Base-by-base conservation (phyloP, 176 grass and related monocot genomes). In the Aegilops sharonensis region DNA sequence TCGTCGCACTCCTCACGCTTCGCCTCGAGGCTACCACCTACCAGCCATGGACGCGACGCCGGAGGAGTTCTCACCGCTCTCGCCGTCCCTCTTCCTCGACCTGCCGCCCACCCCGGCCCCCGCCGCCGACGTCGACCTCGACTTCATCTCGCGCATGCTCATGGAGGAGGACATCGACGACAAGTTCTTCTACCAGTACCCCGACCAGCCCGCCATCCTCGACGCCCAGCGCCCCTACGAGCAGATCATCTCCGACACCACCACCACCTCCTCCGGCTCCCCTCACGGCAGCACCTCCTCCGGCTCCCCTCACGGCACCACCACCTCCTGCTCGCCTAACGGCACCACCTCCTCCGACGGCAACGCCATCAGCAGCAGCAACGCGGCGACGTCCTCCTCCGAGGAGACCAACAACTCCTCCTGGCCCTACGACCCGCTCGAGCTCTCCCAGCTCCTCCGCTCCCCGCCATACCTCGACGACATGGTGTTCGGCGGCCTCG, bases 371-470 rank as follows among this genome's bases (percentile, higher is more conserved):
- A 50, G 47, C 47, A 50, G 47, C 13, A 50, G 12, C 13, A 50
- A 50, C 50, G 50, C 50, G 15, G 50, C 50, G 2, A 54, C 50
- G 15, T 54, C 50, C 5, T 54, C 50, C 15, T 54, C 50, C 15
- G 50, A 54, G 50, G 50, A 54, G 2, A 54, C 50, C 50, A 54
- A 54, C 50, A 13, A 54, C 25, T 14, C 66, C 47, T 4, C 64
- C 54, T 88, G 81, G 81, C 81, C 81, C 14, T 79, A 84, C 40
- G 75, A 89, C 39, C 81, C 87, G 0, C 29, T 79, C 52, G 81
- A 89, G 42, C 87, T 89, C 56, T 72, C 81, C 17, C 87, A 89
- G 75, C 81, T 84, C 65, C 87, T 84, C 29, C 87, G 42, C 3
- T 84, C 81, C 73, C 87, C 74, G 31, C 54, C 74, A 0, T 83